Percentiles rank a stretch among this genome's conserved stretches.
Conservation (phyloP, 2,329 filamentous ascomycete genomes). For the Fusarium nygamai region DNA sequence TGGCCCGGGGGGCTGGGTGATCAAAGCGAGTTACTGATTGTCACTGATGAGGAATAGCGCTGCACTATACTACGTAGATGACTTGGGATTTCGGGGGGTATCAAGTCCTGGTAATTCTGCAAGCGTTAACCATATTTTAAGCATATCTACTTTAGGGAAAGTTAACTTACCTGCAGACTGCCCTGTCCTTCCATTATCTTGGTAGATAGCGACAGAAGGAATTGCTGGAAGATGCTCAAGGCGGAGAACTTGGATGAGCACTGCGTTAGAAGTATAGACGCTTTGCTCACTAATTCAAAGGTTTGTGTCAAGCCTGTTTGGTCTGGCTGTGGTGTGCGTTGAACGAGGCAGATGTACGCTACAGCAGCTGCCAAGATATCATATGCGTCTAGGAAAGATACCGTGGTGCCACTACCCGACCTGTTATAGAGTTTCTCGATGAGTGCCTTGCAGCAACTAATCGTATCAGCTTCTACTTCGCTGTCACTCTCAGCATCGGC, state of each 20-base stretch:
- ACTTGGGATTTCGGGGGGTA: conserved; percentile 8
- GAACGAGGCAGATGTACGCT: not conserved
- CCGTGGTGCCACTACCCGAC: not conserved
- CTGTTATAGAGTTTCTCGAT: conserved; percentile 9
- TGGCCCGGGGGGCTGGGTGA: not conserved
- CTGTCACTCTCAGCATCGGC: not conserved
- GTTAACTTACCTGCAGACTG: not conserved
- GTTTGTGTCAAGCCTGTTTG: conserved; percentile 12
- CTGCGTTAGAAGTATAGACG: conserved; percentile 8
- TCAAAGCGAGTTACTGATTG: not conserved
- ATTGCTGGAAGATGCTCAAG: conserved; percentile 8
- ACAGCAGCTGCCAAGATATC: conserved; percentile 18
- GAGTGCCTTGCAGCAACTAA: conserved; percentile 5
- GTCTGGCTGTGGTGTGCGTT: not conserved
- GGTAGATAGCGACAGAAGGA: not conserved
- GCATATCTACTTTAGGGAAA: not conserved
- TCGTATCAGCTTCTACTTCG: not conserved
- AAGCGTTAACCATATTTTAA: not conserved
- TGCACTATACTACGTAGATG: conserved; percentile 8
- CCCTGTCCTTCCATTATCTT: conserved; percentile 9
- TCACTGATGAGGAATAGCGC: not conserved
- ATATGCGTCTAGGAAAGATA: conserved; percentile 26
- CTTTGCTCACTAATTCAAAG: conserved; percentile 23
- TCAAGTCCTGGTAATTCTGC: not conserved
- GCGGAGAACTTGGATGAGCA: conserved; percentile 14